These are phyloP conservation scores for Calonectria hawksworthii DNA, from an alignment of 2,329 filamentous ascomycete genomes.

Conservation along the genomic window DNA sequence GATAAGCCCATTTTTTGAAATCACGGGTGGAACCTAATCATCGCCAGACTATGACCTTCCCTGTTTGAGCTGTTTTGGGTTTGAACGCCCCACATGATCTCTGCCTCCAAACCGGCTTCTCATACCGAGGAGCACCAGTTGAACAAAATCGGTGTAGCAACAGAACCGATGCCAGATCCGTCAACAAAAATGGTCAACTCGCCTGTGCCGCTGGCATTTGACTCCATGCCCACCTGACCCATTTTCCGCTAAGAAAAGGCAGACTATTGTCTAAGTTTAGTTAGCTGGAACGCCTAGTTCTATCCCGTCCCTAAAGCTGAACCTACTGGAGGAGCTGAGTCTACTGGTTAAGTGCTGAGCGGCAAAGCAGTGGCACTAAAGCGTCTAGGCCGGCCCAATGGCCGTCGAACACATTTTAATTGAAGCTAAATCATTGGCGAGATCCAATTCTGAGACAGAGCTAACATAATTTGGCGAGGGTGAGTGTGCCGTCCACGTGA, in stretches of 20 bases:
- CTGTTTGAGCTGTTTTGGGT: not conserved
- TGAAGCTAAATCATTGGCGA: not conserved
- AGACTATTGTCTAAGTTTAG: not conserved
- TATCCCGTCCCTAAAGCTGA: not conserved
- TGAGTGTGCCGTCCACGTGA: not conserved
- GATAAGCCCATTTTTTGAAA: too few species aligned
- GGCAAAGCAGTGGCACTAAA: not conserved
- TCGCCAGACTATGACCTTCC: not conserved
- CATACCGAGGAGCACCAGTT: not conserved
- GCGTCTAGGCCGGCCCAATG: not conserved
- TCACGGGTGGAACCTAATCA: not conserved
- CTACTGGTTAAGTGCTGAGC: not conserved
- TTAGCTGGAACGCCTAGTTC: not conserved
- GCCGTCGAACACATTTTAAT: not conserved
- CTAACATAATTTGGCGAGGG: not conserved
- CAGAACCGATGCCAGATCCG: not conserved
- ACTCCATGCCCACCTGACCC: not conserved
- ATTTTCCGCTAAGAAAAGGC: not conserved
- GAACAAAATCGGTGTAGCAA: not conserved
- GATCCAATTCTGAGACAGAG: not conserved
- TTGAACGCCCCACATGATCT: not conserved
- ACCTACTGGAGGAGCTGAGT: not conserved
- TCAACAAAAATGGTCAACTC: not conserved
- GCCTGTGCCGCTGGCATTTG: not conserved
- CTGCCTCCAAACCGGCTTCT: not conserved